Base-by-base conservation (phyloP, 495 filamentous ascomycete species). In the Glutinoglossum americanum region DNA sequence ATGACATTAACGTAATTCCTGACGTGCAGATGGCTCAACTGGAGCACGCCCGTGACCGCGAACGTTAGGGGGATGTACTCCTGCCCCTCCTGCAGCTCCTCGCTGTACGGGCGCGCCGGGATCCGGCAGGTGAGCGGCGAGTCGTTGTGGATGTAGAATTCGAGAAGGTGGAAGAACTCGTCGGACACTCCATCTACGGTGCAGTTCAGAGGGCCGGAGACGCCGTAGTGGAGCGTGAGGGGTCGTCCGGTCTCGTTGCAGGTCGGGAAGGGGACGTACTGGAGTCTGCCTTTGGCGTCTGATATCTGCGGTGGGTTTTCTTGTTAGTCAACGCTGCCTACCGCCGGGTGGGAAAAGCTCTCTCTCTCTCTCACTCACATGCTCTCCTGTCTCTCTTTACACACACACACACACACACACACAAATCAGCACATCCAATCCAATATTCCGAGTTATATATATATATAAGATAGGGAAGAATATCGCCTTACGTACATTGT, bases 91-190 rank as follows among this genome's bases (percentile, higher is more conserved):
- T 66, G 61, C 7, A 62, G 58, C 11, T 51, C 26, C 21, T 13
- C 55, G 11, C 47, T 5, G 37, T 39, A 4, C 5, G 89, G 89
- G 6, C 79, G 80, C 10, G 87, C 81, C 44, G 90, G 89, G 1
- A 97, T 78, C 59, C 92, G 89, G 70, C 92, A 98, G 51, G 87
- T 82, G 49, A 98, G 76, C 30, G 92, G 92, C 11, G 85, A 87
- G 68, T 98, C 92, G 72, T 83, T 87, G 74, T 97, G 92, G 64
- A 97, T 82, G 78, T 96, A 97, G 77, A 95, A 96, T 71, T 98
- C 92, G 68, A 96, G 80, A 47, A 97, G 82, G 71, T 98, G 92
- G 77, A 92, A 98, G 74, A 94, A 82, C 21, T 82, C 78, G 70
- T 98, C 92, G 64, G 80, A 73, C 64, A 96, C 77, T 64, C 84